phyloP scores from a whole-genome alignment of 139 green algal genomes.

The Chlorella sorokiniana region DNA sequence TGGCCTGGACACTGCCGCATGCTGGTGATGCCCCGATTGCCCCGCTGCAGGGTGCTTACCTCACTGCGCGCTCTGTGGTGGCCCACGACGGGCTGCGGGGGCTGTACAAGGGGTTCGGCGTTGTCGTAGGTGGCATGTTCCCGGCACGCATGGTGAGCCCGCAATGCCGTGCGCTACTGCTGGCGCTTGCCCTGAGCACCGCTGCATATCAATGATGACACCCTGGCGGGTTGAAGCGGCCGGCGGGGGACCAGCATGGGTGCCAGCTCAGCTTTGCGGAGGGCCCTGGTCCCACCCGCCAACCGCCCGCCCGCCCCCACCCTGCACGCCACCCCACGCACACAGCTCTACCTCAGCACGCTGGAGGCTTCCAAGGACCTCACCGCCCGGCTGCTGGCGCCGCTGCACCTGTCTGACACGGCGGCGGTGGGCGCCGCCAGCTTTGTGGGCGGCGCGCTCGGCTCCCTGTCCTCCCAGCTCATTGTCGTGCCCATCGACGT shows the following conservation, averaged over 20 bases:
- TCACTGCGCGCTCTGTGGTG: constrained; percentile 71
- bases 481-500: constrained; percentile 94
- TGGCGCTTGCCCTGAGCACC: neutral
- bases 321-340: neutral
- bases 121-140: constrained; percentile 71
- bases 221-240: too few species aligned
- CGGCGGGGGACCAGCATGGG: too few species aligned
- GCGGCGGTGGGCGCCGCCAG: constrained; percentile 59
- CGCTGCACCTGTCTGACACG: constrained; percentile 50
- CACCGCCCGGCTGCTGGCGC: constrained; percentile 27
- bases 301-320: neutral
- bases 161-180: too few species aligned
- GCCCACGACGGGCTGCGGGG: constrained; percentile 76
- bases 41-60: constrained; percentile 48
- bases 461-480: constrained; percentile 75
- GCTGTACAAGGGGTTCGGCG: constrained; percentile 90
- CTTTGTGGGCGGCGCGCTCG: constrained; percentile 74
- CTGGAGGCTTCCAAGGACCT: constrained; percentile 73
- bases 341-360: constrained; percentile 74
- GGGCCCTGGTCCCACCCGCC: too few species aligned
- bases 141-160: constrained; percentile 45
- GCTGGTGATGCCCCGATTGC: neutral
- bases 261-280: too few species aligned
- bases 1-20: neutral
- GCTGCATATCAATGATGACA: neutral